Base-by-base conservation (phyloP, 495 filamentous ascomycete species). In the Jackrogersella multiformis region DNA sequence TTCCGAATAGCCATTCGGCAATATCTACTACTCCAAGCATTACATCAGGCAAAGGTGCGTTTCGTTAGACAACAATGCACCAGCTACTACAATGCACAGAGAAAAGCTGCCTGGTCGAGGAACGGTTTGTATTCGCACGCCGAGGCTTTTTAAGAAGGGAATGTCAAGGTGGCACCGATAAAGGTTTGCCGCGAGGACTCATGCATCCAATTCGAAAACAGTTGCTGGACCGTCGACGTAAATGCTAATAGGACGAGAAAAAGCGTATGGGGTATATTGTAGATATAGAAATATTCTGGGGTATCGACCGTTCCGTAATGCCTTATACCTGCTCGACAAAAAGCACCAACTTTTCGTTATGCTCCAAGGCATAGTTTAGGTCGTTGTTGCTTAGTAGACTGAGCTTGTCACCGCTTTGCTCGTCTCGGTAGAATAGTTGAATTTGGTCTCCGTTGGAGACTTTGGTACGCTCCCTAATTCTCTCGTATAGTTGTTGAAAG, bases 281-380 rank as follows among this genome's bases (percentile, higher is more conserved):
- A 68, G 60, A 71, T 58, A 71, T 58, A 48, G 57, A 69, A 73
- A 58, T 52, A 36, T 56, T 55, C 44, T 52, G 59, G 63, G 38
- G 54, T 56, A 55, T 62, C 64, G 32, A 53, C 52, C 36, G 30
- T 52, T 62, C 24, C 18, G 45, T 44, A 23, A 45, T 38, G 26
- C 49, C 44, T 44, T 75, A 78, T 59, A 70, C 72, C 63, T 76
- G 79, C 64, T 87, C 86, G 56, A 94, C 92, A 63, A 88, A 91
- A 45, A 99, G 79, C 24, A 93, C 88, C 67, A 99, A 78, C 77
- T 97, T 97, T 54, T 90, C 87, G 78, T 96, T 96, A 72, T 92
- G 81, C 70, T 88, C 84, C 68, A 96, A 78, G 3, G 95, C 95
- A 64, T 87, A 79, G 67, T 91, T 88, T 54, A 99, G 77, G 74